Evolutionary conservation across 805 yeast genomes (phyloP).

Genomic region (Schwanniomyces polymorphus): DNA sequence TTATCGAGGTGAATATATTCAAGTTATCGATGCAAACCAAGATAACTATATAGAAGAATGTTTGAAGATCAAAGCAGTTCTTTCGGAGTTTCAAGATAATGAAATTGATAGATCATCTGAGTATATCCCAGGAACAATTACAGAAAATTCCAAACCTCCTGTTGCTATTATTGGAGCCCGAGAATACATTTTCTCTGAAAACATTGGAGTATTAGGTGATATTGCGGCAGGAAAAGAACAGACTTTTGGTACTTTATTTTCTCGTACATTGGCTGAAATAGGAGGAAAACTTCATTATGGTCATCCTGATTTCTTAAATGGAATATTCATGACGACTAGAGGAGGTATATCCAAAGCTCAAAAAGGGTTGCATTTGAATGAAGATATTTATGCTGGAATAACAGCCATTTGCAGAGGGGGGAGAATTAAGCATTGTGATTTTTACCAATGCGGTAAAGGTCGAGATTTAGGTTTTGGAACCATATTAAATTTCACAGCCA

Average conservation of each 20-base stretch:
- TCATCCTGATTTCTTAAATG: conserved; percentile 93
- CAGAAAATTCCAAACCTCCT: conserved; percentile 15
- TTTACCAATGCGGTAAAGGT: conserved; percentile 96
- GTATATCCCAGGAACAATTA: conserved; percentile 50
- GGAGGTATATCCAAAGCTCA: conserved; percentile 97
- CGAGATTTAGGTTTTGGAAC: conserved; percentile 93
- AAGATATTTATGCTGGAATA: conserved; percentile 96
- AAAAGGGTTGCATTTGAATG: conserved; percentile 88
- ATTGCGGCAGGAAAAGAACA: conserved; percentile 98
- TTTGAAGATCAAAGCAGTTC: conserved; percentile 79
- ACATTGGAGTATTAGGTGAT: conserved; percentile 89
- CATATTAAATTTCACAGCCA: conserved; percentile 88
- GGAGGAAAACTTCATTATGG: conserved; percentile 96
- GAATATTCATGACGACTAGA: conserved; percentile 87
- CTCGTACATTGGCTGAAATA: conserved; percentile 87
- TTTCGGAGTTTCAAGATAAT: conserved; percentile 89
- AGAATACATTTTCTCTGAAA: conserved; percentile 91
- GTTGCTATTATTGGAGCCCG: conserved; percentile 95
- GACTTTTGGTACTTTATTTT: conserved; percentile 94
- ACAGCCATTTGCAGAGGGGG: conserved; percentile 88
- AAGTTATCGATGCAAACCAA: conserved; percentile 94
- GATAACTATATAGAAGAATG: conserved; percentile 96
- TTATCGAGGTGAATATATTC: conserved; percentile 92
- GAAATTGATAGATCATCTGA: conserved; percentile 52
- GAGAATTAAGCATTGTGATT: conserved; percentile 91